Percentiles rank a stretch among this genome's conserved stretches.
Evolutionary conservation across 768 basidiomycete species (phyloP).

Genomic region (Tulasnella sp.): DNA sequence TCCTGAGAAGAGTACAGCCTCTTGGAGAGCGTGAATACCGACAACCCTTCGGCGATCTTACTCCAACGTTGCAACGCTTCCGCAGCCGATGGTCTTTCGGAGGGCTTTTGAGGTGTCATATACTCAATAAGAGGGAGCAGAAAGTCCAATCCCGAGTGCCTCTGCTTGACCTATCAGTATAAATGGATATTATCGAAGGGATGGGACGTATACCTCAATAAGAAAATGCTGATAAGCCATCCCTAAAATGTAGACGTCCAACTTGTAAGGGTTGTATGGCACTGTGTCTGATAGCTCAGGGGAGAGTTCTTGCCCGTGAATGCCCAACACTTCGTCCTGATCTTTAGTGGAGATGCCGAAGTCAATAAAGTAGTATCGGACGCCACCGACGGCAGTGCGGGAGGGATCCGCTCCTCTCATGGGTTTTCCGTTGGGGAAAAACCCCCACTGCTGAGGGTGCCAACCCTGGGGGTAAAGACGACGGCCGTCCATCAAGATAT

Average conservation of each 20-base stretch:
- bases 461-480: constrained; percentile 7
- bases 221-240: constrained; percentile 15
- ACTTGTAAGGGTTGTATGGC: constrained; percentile 24
- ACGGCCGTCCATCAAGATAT: constrained; percentile 29
- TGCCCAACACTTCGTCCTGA: constrained; percentile 15
- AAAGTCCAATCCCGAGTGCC: neutral
- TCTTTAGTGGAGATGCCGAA: constrained; percentile 22
- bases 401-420: neutral
- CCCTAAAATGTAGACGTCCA: constrained; percentile 28
- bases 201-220: neutral
- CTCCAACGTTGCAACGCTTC: neutral
- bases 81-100: constrained; percentile 6
- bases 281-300: constrained; percentile 18
- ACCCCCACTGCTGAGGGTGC: neutral
- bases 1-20: neutral
- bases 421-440: neutral
- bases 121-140: constrained; percentile 15
- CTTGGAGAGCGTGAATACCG: neutral
- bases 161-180: neutral
- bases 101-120: constrained; percentile 17
- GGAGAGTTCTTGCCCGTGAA: constrained; percentile 21
- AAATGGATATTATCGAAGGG: neutral
- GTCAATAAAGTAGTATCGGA: constrained; percentile 26
- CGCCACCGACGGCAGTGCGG: constrained; percentile 1
- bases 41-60: neutral